phyloP scores from a whole-genome alignment of 352 stramenopile genomes.

The Globisporangium heterothallicum region DNA sequence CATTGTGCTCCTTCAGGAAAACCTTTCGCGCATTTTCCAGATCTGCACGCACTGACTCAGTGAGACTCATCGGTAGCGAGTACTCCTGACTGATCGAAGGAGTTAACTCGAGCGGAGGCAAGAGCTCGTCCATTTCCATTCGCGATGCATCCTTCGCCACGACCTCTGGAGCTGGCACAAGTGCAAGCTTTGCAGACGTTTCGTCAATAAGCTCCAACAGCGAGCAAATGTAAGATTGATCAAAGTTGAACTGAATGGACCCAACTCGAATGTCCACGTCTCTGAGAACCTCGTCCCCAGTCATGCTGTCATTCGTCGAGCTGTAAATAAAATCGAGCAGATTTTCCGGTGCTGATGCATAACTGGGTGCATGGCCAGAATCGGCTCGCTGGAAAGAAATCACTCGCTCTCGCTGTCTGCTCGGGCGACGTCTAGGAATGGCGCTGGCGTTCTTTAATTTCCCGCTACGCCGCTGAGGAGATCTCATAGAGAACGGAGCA shows the following conservation, averaged over 20 bases:
- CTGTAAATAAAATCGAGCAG: constrained; percentile 62
- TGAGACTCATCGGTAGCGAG: constrained; percentile 61
- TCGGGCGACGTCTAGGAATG: constrained; percentile 23
- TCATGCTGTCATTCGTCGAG: constrained; percentile 55
- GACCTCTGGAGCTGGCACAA: constrained; percentile 18
- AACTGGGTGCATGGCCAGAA: constrained; percentile 12
- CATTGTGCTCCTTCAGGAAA: constrained; percentile 32
- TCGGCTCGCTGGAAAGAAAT: constrained; percentile 49
- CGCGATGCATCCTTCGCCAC: constrained; percentile 2
- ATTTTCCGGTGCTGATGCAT: constrained; percentile 27
- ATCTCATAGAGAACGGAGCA: constrained; percentile 55
- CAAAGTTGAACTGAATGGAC: constrained; percentile 77
- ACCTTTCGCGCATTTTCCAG: constrained; percentile 69
- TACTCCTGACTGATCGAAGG: constrained; percentile 66
- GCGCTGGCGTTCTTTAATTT: constrained; percentile 25
- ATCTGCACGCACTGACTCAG: constrained; percentile 75
- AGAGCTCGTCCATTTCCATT: constrained; percentile 23
- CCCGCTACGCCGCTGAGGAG: constrained; percentile 34
- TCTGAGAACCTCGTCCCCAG: constrained; percentile 38
- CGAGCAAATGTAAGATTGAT: constrained; percentile 80
- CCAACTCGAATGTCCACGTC: constrained; percentile 72
- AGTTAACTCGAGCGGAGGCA: constrained; percentile 56
- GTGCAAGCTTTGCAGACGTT: constrained; percentile 42
- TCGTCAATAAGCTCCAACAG: constrained; percentile 72
- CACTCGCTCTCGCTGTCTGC: constrained; percentile 52